Evolutionary conservation across 1,139 yeast species (phyloP).

Genomic region (Blastobotrys persicus): DNA sequence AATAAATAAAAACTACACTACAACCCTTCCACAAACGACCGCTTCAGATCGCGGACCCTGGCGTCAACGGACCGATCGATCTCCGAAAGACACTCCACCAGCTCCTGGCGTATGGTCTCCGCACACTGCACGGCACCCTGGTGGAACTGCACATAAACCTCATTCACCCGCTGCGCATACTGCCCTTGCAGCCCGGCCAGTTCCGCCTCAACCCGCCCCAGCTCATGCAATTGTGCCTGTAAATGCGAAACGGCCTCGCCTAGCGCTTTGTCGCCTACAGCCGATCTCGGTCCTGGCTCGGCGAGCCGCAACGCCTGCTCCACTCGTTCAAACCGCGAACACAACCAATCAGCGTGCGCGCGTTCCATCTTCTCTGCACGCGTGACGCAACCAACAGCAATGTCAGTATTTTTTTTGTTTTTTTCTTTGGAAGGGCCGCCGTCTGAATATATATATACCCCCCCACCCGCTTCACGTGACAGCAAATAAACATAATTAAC

Average conservation of each 20-base stretch:
- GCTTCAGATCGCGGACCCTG: neutral
- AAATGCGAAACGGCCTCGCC: neutral
- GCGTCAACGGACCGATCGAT: neutral
- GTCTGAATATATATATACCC: neutral
- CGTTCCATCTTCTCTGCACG: neutral
- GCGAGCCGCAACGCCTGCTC: constrained; percentile 1
- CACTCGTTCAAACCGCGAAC: constrained; percentile 1
- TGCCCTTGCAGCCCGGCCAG: neutral
- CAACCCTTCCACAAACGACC: neutral
- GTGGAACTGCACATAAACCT: neutral
- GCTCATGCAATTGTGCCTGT: neutral
- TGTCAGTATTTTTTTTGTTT: too few species aligned
- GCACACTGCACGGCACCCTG: neutral
- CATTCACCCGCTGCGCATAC: neutral
- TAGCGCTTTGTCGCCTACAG: neutral
- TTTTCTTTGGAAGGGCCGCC: too few species aligned
- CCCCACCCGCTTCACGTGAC: neutral
- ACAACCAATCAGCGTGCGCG: constrained; percentile 2
- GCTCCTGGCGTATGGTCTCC: neutral
- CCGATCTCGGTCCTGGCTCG: neutral
- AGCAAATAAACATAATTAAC: neutral
- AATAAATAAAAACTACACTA: neutral
- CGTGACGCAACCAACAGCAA: too few species aligned
- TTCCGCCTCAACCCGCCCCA: neutral
- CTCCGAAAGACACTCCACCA: neutral